These are phyloP conservation scores for Hygrophorus pudorinus DNA, from an alignment of 768 basidiomycete genomes.

Conservation along the genomic window DNA sequence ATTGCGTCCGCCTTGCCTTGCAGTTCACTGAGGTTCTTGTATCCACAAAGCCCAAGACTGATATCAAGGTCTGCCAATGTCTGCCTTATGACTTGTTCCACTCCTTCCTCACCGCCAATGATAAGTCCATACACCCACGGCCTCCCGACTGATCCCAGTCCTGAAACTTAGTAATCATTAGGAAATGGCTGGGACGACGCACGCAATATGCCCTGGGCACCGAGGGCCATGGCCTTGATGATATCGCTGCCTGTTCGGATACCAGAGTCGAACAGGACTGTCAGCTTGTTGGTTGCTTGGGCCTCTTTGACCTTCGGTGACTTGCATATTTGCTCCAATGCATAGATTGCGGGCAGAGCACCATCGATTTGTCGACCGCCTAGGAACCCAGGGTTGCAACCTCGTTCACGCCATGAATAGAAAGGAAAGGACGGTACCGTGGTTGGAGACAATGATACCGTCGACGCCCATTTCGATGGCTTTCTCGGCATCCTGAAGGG, in stretches of 20 bases:
- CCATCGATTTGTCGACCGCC: conserved; percentile 75
- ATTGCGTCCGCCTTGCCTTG: conserved; percentile 48
- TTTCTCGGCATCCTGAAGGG: conserved; percentile 50
- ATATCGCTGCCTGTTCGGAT: conserved; percentile 79
- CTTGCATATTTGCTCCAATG: conserved; percentile 57
- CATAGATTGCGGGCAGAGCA: conserved; percentile 61
- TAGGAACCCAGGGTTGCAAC: conserved; percentile 13
- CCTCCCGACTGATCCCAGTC: conserved; percentile 44
- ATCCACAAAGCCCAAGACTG: conserved; percentile 55
- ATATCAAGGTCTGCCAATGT: conserved; percentile 61
- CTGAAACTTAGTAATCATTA: background rate
- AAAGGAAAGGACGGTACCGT: conserved; percentile 36
- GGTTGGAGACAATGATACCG: conserved; percentile 75
- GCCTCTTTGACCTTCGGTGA: conserved; percentile 50
- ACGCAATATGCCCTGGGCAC: conserved; percentile 76
- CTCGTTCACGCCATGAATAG: background rate
- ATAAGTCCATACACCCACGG: conserved; percentile 68
- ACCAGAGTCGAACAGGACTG: conserved; percentile 71
- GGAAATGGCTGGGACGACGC: conserved; percentile 19
- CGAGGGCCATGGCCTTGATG: conserved; percentile 76
- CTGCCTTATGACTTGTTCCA: conserved; percentile 62
- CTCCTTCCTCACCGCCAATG: conserved; percentile 60
- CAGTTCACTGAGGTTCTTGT: conserved; percentile 46
- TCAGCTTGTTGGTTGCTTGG: conserved; percentile 49
- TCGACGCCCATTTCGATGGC: conserved; percentile 55